Conservation (phyloP, 768 basidiomycete genomes). For the Tulasnella sp. region DNA sequence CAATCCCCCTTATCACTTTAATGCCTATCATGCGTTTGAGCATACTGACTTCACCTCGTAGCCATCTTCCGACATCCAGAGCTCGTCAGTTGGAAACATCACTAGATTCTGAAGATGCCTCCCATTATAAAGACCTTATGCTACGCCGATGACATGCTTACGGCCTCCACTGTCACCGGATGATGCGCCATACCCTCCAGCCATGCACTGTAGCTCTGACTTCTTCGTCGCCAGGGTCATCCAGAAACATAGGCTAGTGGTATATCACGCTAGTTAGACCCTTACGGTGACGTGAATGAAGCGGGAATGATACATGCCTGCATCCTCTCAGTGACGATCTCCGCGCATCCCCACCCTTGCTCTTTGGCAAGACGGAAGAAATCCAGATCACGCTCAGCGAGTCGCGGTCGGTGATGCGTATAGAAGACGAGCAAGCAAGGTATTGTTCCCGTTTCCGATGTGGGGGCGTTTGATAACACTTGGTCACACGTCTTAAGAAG, state of each 20-base stretch:
- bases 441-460: conserved; percentile 15
- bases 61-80: no score
- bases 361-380: conserved; percentile 61
- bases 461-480: conserved; percentile 17
- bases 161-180: no score
- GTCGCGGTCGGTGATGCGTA: conserved; percentile 77
- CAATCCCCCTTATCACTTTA: no score
- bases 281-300: neutral
- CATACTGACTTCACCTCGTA: no score
- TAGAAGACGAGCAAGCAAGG: conserved; percentile 71
- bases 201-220: conserved; percentile 79
- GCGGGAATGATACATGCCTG: conserved; percentile 36
- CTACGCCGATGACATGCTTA: no score
- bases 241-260: conserved; percentile 75
- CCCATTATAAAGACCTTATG: no score
- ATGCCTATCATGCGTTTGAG: no score
- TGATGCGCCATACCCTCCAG: conserved; percentile 42
- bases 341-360: conserved; percentile 62
- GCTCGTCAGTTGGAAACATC: no score
- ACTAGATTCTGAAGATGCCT: no score
- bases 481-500: conserved; percentile 62
- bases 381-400: conserved; percentile 69
- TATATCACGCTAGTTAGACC: neutral
- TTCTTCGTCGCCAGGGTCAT: conserved; percentile 69
- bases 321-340: conserved; percentile 53